Conservation (phyloP, 768 basidiomycete species). For the Lentinus tigrinus region DNA sequence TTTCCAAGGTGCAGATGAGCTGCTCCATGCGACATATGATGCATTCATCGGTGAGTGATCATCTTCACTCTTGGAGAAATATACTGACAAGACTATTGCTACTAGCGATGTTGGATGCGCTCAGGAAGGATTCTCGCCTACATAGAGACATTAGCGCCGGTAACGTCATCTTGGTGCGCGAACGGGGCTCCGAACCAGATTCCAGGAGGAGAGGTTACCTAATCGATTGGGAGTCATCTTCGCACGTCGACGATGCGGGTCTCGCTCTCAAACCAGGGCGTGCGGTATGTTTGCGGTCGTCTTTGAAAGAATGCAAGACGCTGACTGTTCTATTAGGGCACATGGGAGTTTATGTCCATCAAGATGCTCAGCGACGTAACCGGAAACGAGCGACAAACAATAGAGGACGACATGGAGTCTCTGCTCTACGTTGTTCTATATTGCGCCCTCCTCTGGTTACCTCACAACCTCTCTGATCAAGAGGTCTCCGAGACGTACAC, state of each 20-base stretch:
- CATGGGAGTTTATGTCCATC: conserved; percentile 10
- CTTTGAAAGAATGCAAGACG: neutral
- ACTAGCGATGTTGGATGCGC: conserved; percentile 2
- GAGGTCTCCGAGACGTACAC: neutral
- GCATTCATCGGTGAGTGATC: neutral
- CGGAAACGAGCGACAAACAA: neutral
- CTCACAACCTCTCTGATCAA: neutral
- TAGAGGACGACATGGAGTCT: conserved; percentile 16
- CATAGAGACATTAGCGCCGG: conserved; percentile 11
- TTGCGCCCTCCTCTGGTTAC: conserved; percentile 1
- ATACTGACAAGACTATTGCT: neutral
- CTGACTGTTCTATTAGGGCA: neutral
- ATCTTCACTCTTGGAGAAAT: neutral
- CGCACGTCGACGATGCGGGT: neutral
- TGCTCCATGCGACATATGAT: conserved; percentile 1
- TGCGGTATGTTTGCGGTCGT: neutral
- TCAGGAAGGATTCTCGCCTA: neutral
- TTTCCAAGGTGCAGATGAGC: conserved; percentile 7
- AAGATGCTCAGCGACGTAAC: neutral
- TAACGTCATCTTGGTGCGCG: conserved; percentile 6
- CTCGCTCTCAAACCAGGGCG: neutral
- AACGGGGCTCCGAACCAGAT: neutral
- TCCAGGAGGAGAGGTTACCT: conserved; percentile 4
- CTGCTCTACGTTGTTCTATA: conserved; percentile 10
- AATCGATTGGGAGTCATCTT: conserved; percentile 12